Conservation (phyloP, 129 eudicot species). For the Pittosporum tobira region DNA sequence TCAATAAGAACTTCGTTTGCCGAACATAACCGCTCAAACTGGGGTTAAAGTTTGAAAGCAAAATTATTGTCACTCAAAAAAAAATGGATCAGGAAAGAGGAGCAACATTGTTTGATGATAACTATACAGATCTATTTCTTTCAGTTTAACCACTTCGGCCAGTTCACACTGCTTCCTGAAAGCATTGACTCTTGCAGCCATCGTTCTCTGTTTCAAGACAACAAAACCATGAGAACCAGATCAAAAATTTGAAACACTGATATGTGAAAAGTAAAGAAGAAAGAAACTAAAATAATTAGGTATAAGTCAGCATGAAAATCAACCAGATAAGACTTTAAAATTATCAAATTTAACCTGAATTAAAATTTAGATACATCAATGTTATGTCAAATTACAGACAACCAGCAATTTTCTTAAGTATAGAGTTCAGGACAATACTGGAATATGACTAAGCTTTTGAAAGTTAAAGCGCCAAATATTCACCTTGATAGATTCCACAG, state of each 20-base stretch:
- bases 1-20: no score
- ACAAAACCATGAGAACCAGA: neutral
- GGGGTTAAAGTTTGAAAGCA: no score
- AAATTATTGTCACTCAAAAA: no score
- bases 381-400: no score
- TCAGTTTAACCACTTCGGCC: slow-evolving; percentile 69
- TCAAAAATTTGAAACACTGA: neutral
- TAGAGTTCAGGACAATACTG: neutral
- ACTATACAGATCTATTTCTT: slow-evolving; percentile 81
- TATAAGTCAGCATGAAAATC: no score
- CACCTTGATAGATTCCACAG: slow-evolving; percentile 91
- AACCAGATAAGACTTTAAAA: no score
- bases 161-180: slow-evolving; percentile 85
- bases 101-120: neutral
- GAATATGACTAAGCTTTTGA: neutral
- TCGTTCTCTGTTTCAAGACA: slow-evolving; percentile 51
- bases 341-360: no score
- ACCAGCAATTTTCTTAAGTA: neutral
- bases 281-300: neutral
- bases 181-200: slow-evolving; percentile 73
- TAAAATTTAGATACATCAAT: no score
- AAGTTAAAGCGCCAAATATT: slow-evolving; percentile 6
- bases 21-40: no score
- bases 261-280: neutral
- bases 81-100: neutral